Base-by-base conservation (phyloP, 306 rosid species). In the Fragaria ananassa region DNA sequence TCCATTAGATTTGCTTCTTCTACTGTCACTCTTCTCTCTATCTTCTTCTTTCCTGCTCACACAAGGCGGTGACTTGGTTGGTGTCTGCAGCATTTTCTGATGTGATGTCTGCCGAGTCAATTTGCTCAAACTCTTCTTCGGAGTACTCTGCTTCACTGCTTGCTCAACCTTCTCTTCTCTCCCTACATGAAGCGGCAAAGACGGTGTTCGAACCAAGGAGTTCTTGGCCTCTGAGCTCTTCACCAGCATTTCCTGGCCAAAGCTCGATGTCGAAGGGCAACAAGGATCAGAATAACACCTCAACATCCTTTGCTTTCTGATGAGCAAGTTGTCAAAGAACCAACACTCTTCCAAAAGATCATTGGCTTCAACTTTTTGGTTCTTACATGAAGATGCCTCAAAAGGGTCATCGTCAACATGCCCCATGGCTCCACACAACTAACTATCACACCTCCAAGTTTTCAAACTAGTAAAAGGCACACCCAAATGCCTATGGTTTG, bases 301-400 rank as follows among this genome's bases (percentile, higher is more conserved):
- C 35, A 72, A 50, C 84, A 95, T 87, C 61, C 39, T 85, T 77
- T 91, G 83, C 69, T 72, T 88, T 73, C 77, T 81, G 45, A 70
- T 78, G 1, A 95, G 81, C 84, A 86, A 68, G 84, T 90, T 90
- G 19, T 83, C 88, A 75, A 92, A 95, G 80, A 88, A 92, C 99
- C 99, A 95, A 47, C 81, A 84, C 69, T 88, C 89, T 60, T 95
- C 97, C 44, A 92, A 81, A 80, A 90, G 91, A 86, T 94, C 93
- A 54, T 87, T 71, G 57, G 91, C 82, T 72, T 86, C 93, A 31
- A 60, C 70, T 53, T 76, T 84, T 74, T 78, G 86, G 37, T 86
- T 86, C 61, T 17, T 80, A 27, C 79, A 74, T 14, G 84, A 85
- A 67, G 86, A 83, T n/a, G 87, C 82, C 49, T 49, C 77, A 60